phyloP scores from a whole-genome alignment of 2,329 filamentous ascomycete species.

The Alternaria sp. region DNA sequence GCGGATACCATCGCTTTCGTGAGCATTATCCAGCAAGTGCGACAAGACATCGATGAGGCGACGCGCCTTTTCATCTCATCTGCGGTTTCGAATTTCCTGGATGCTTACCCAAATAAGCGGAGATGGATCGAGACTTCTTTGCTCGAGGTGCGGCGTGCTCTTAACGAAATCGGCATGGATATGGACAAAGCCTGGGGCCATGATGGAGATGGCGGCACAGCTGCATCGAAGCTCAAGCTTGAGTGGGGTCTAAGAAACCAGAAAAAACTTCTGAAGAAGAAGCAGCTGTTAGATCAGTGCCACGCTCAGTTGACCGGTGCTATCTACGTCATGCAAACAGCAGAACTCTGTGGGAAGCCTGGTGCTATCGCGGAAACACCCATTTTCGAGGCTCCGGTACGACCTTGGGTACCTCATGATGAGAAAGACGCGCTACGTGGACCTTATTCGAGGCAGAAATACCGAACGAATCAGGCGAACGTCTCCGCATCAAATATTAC shows the following conservation, averaged over 20 bases:
- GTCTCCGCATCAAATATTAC: conserved; percentile 29
- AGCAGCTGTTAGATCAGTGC: conserved; percentile 27
- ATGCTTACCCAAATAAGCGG: conserved; percentile 29
- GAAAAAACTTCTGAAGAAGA: conserved; percentile 28
- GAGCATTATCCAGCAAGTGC: conserved; percentile 34
- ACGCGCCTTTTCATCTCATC: conserved; percentile 31
- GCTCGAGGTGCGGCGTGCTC: conserved; percentile 25
- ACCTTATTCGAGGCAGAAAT: conserved; percentile 33
- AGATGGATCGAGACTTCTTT: conserved; percentile 34
- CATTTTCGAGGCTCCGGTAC: conserved; percentile 27
- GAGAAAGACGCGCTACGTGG: conserved; percentile 20
- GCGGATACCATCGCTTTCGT: conserved; percentile 32
- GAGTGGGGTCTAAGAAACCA: conserved; percentile 40
- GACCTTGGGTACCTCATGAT: conserved; percentile 26
- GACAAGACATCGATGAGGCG: conserved; percentile 35
- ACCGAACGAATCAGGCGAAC: conserved; percentile 26
- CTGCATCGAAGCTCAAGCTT: conserved; percentile 32
- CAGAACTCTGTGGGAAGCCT: conserved; percentile 26
- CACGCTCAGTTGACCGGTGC: conserved; percentile 36
- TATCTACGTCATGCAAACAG: conserved; percentile 36
- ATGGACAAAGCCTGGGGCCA: conserved; percentile 30
- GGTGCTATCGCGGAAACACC: conserved; percentile 17
- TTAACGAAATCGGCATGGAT: conserved; percentile 41
- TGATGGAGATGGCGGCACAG: conserved; percentile 29
- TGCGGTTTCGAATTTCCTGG: conserved; percentile 27